A percentile compares a stretch with the other conserved stretches of the same genome.
These are phyloP conservation scores for Megacollybia marginata DNA, from an alignment of 768 basidiomycete species.

Conservation along the genomic window DNA sequence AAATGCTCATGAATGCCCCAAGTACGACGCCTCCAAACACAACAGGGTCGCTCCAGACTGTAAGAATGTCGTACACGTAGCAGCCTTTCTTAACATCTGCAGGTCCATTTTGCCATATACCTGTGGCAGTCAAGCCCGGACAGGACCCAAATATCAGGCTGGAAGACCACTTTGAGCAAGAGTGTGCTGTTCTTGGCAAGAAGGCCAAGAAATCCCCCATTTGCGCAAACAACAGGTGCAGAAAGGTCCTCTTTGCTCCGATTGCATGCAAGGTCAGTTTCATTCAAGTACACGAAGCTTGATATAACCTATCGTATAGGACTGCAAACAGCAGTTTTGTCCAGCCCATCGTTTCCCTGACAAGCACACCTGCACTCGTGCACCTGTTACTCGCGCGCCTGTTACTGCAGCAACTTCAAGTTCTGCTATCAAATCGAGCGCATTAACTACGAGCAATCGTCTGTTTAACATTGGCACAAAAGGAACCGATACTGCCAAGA, in stretches of 20 bases:
- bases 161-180: constrained; percentile 62
- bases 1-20: constrained; percentile 54
- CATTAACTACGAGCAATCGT: constrained; percentile 33
- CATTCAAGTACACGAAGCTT: constrained; percentile 1
- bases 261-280: constrained; percentile 66
- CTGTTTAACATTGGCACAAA: constrained; percentile 28
- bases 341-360: constrained; percentile 72
- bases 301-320: constrained; percentile 29
- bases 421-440: constrained; percentile 9
- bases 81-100: constrained; percentile 3
- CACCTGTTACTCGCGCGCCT: constrained; percentile 11
- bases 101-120: constrained; percentile 75
- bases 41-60: constrained; percentile 76
- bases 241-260: constrained; percentile 67
- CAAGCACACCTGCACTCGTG: constrained; percentile 51
- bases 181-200: constrained; percentile 66
- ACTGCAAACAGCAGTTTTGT: constrained; percentile 68
- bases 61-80: constrained; percentile 21
- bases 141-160: constrained; percentile 79
- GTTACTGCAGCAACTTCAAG: constrained; percentile 7
- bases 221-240: constrained; percentile 57
- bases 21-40: constrained; percentile 64
- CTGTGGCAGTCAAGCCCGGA: constrained; percentile 67
- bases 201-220: constrained; percentile 41
- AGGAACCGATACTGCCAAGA: constrained; percentile 32